Conservation (phyloP, 73 alveolate genomes). For the Tetrahymena borealis region DNA sequence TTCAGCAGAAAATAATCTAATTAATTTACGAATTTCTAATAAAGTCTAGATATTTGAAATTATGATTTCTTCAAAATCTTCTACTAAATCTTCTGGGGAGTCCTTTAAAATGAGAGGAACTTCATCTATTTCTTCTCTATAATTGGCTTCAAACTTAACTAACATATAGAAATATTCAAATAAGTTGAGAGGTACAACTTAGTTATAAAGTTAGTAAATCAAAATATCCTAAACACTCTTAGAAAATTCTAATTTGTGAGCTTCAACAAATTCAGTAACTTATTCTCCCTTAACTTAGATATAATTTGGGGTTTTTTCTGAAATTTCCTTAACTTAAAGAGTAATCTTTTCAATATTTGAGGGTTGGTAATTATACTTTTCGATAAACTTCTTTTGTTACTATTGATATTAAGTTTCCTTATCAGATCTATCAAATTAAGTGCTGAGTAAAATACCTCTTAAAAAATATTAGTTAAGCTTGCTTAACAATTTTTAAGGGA, state of each 20-base stretch:
- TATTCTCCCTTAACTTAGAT: neutral
- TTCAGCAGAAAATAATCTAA: neutral
- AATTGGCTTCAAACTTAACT: neutral
- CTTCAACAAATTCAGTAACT: neutral
- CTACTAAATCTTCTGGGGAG: neutral
- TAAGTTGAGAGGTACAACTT: neutral
- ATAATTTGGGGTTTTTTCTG: neutral
- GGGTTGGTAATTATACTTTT: neutral
- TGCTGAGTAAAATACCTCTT: neutral
- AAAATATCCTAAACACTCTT: neutral
- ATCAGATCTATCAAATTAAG: neutral
- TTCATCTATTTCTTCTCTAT: conserved; percentile 1
- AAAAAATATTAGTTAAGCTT: neutral
- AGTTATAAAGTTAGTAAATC: neutral
- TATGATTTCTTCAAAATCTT: neutral
- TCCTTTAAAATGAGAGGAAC: neutral
- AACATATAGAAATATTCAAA: neutral
- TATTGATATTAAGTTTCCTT: neutral
- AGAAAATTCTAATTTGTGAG: neutral
- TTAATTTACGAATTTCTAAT: neutral
- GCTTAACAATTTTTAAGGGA: neutral
- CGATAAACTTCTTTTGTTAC: neutral
- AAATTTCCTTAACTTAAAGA: neutral
- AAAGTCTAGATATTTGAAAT: neutral
- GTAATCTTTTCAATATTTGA: neutral